Percentiles rank a stretch among this genome's conserved stretches.
These are phyloP conservation scores for Suillus spraguei DNA, from an alignment of 768 basidiomycete species.

Conservation along the genomic window DNA sequence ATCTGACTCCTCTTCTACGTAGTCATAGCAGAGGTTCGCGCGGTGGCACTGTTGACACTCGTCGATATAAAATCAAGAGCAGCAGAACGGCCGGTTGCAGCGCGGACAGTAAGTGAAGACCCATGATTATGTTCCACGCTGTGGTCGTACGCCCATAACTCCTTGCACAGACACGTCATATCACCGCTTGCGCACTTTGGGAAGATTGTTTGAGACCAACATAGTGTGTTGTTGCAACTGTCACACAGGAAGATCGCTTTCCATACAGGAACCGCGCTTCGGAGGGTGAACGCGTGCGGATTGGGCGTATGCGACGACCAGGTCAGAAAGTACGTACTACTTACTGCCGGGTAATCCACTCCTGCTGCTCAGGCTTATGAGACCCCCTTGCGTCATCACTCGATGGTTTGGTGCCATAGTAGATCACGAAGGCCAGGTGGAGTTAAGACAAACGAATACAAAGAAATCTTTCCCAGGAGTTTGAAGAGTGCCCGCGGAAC, in stretches of 20 bases:
- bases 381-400: neutral
- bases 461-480: neutral
- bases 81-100: neutral
- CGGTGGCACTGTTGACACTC: neutral
- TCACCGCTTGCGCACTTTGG: neutral
- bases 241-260: neutral
- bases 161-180: conserved; percentile 3
- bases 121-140: neutral
- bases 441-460: neutral
- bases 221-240: neutral
- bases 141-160: neutral
- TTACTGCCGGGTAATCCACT: neutral
- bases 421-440: neutral
- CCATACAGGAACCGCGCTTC: conserved; percentile 1
- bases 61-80: neutral
- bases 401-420: neutral
- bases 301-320: neutral
- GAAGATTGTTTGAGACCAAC: conserved; percentile 3
- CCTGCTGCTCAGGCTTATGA: neutral
- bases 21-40: neutral
- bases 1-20: neutral
- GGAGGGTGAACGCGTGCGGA: neutral
- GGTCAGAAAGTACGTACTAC: neutral
- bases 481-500: neutral
- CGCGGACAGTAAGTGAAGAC: neutral